phyloP scores from a whole-genome alignment of 83 land plant species.

The Picea abies region DNA sequence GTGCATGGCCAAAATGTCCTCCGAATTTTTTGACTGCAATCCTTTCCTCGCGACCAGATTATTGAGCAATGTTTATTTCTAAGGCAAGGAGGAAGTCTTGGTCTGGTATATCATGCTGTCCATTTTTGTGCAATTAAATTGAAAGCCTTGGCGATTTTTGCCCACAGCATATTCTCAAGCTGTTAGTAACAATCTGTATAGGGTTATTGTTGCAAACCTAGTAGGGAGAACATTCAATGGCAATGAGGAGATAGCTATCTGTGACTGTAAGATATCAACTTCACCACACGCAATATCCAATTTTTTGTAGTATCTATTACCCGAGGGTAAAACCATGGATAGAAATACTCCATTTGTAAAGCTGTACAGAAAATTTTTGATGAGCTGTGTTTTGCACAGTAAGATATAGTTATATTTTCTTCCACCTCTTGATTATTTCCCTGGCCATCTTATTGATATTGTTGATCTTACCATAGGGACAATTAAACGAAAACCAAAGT shows the following conservation, averaged over 20 bases:
- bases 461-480: too few relatives aligned
- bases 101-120: neutral
- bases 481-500: neutral
- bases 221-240: neutral
- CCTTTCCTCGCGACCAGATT: neutral
- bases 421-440: neutral
- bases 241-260: conserved; percentile 5
- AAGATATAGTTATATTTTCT: neutral
- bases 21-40: neutral
- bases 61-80: neutral
- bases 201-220: neutral
- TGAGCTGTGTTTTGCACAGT: neutral
- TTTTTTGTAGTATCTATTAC: conserved; percentile 1
- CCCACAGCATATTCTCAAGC: neutral
- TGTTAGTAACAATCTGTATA: neutral
- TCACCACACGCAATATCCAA: neutral
- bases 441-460: neutral
- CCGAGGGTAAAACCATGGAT: neutral
- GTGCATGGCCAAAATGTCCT: too few relatives aligned
- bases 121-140: conserved; percentile 5
- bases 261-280: conserved; percentile 7
- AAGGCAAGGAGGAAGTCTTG: neutral
- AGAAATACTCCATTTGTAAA: conserved; percentile 1
- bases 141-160: conserved; percentile 1
- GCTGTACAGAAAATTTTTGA: conserved; percentile 10